Evolutionary conservation across 2,329 filamentous ascomycete genomes (phyloP).

Genomic region (Cryphonectria parasitica): DNA sequence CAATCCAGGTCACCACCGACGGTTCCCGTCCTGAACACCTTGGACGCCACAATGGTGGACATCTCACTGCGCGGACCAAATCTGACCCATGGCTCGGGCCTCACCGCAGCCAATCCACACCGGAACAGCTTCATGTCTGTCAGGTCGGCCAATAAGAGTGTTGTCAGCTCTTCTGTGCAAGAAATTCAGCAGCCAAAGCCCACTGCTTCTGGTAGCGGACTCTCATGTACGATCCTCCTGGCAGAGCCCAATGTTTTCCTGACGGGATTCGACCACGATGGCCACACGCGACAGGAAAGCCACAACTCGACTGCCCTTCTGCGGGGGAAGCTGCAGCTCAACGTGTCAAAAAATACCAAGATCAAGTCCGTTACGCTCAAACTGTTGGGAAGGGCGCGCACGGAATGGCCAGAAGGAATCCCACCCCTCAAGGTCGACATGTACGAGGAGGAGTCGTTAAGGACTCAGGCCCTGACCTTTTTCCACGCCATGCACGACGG

Average conservation of each 20-base stretch:
- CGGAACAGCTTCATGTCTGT: slow-evolving; percentile 57
- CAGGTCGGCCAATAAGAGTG: slow-evolving; percentile 52
- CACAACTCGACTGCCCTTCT: slow-evolving; percentile 77
- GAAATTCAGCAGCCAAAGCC: slow-evolving; percentile 64
- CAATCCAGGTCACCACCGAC: neutral
- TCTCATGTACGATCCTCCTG: slow-evolving; percentile 73
- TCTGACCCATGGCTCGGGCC: slow-evolving; percentile 13
- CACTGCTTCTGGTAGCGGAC: slow-evolving; percentile 76
- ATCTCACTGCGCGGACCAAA: slow-evolving; percentile 17
- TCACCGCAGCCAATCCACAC: slow-evolving; percentile 35
- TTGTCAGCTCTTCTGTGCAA: slow-evolving; percentile 54
- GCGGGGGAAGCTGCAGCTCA: slow-evolving; percentile 79
- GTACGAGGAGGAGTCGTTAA: slow-evolving; percentile 81
- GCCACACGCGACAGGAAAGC: slow-evolving; percentile 56
- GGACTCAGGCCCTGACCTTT: slow-evolving; percentile 88
- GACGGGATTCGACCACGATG: slow-evolving; percentile 76
- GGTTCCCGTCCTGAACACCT: neutral
- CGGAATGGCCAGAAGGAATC: slow-evolving; percentile 96
- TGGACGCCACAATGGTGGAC: slow-evolving; percentile 23
- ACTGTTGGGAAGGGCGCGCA: slow-evolving; percentile 81
- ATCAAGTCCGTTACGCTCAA: slow-evolving; percentile 89
- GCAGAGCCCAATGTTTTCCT: slow-evolving; percentile 82
- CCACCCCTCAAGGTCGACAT: slow-evolving; percentile 84
- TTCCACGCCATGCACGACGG: slow-evolving; percentile 77
- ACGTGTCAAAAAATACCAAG: slow-evolving; percentile 87